Conservation (phyloP, 768 basidiomycete genomes). For the Sporobolomyces pararoseus region DNA sequence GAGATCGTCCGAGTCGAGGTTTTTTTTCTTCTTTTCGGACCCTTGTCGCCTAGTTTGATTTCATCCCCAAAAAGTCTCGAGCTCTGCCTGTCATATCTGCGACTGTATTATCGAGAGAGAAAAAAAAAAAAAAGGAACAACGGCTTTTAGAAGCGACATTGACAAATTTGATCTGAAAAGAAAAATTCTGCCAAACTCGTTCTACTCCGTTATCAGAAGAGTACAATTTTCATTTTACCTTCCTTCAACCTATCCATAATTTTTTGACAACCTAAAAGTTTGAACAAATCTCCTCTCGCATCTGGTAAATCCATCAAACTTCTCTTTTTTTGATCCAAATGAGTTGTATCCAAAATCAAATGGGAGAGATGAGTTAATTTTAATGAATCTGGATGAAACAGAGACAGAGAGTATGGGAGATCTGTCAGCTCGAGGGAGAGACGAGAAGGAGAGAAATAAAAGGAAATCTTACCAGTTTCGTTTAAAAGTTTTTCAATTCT, state of each 20-base stretch:
- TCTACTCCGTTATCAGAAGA: too few species aligned
- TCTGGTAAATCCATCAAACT: slow-evolving; percentile 76
- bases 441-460: not conserved
- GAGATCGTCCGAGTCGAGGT: too few species aligned
- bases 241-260: slow-evolving; percentile 50
- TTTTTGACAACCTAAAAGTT: slow-evolving; percentile 58
- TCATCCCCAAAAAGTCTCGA: too few species aligned
- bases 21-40: too few species aligned
- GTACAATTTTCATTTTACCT: slow-evolving; percentile 73
- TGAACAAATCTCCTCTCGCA: slow-evolving; percentile 72
- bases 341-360: slow-evolving; percentile 73
- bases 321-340: slow-evolving; percentile 71
- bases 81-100: too few species aligned
- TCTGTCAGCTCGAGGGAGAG: too few species aligned
- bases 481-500: slow-evolving; percentile 74
- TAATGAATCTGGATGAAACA: slow-evolving; percentile 59
- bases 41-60: too few species aligned
- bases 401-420: not conserved
- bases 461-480: slow-evolving; percentile 47
- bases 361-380: slow-evolving; percentile 71
- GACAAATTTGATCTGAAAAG: too few species aligned
- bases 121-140: too few species aligned
- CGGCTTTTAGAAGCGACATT: too few species aligned
- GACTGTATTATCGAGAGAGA: too few species aligned
- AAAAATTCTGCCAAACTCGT: too few species aligned